phyloP scores from a whole-genome alignment of 1,139 yeast species.

The Oligophagozyma castellii region DNA sequence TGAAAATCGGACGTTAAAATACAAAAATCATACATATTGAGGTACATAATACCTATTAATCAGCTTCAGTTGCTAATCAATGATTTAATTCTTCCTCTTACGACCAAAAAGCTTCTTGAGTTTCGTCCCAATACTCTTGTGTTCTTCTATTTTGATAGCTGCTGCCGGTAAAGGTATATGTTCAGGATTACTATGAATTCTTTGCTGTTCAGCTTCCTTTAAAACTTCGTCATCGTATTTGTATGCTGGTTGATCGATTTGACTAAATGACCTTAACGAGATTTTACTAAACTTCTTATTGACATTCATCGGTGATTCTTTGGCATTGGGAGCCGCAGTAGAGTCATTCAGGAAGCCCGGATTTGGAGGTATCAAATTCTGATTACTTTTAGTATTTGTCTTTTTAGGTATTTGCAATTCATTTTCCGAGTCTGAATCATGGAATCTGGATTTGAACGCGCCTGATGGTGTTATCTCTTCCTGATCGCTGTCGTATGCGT shows the following conservation, averaged over 20 bases:
- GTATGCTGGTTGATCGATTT: conserved; percentile 3
- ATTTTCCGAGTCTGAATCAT: conserved; percentile 46
- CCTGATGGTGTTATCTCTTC: not conserved
- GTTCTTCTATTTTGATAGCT: conserved; percentile 29
- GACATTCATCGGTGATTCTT: conserved; percentile 4
- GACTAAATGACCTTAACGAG: conserved; percentile 15
- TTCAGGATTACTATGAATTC: conserved; percentile 6
- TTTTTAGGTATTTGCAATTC: conserved; percentile 23
- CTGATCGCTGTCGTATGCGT: not conserved
- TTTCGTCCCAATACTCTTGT: conserved; percentile 36
- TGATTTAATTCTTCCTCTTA: conserved; percentile 6
- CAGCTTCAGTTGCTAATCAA: not conserved
- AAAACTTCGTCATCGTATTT: conserved; percentile 4
- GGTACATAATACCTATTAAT: not conserved
- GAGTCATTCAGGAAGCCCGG: conserved; percentile 13
- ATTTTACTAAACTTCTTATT: conserved; percentile 11
- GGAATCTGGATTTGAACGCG: conserved; percentile 33
- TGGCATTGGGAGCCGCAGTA: conserved; percentile 4
- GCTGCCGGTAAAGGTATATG: conserved; percentile 1
- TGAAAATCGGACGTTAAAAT: too few relatives aligned
- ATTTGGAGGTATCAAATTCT: conserved; percentile 13
- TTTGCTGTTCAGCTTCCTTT: conserved; percentile 4
- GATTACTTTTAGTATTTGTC: conserved; percentile 6
- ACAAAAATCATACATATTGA: not conserved
- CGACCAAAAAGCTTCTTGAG: conserved; percentile 50